Conservation (phyloP, 768 basidiomycete genomes). For the Termitomyces sp. region DNA sequence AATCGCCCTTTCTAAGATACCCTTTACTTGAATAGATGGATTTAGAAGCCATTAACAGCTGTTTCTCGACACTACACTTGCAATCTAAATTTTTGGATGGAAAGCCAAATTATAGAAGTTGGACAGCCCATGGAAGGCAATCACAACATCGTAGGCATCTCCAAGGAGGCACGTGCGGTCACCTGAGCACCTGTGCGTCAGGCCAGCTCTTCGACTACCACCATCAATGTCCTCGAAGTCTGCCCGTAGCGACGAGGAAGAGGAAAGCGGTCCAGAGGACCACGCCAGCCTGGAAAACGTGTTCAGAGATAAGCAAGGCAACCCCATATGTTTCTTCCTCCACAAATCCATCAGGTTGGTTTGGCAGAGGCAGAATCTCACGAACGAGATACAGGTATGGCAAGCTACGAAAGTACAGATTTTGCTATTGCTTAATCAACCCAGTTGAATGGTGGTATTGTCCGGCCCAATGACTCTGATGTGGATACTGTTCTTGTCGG, state of each 20-base stretch:
- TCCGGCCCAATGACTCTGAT: no score
- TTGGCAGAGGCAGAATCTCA: no score
- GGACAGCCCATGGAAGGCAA: no score
- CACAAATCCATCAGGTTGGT: no score
- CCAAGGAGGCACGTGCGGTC: no score
- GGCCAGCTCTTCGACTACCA: not conserved
- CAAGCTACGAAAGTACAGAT: not conserved
- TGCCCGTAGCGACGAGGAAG: conserved; percentile 1
- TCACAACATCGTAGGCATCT: no score
- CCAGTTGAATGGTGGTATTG: conserved; percentile 5
- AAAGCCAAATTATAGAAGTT: no score
- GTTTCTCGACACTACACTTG: not conserved
- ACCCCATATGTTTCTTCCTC: no score
- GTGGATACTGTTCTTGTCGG: not conserved
- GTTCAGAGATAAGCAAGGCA: conserved; percentile 9
- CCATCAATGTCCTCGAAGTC: not conserved
- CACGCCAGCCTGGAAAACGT: not conserved
- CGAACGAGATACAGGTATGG: conserved; percentile 26
- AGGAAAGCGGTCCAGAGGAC: not conserved
- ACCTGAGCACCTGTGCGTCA: no score
- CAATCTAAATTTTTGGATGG: no score
- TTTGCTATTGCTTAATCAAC: not conserved
- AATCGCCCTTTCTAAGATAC: not conserved
- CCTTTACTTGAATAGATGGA: not conserved
- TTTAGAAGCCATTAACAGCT: not conserved